These are phyloP conservation scores for Coccomyxa subellipsoidea DNA, from an alignment of 163 green algal genomes.

Conservation along the genomic window DNA sequence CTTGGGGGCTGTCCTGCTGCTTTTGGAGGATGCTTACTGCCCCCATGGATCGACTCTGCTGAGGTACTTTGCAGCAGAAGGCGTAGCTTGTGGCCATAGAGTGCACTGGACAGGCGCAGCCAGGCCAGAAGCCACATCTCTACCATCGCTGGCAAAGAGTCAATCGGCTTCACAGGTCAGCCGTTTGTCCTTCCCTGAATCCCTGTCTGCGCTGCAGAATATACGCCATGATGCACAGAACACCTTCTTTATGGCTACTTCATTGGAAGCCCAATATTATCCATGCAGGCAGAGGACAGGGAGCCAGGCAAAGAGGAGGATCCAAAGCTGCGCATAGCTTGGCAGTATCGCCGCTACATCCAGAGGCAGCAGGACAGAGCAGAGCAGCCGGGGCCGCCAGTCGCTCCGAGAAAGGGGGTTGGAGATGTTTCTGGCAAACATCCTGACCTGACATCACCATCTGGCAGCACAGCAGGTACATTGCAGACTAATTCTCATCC, in stretches of 20 bases:
- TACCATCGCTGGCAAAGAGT: not conserved
- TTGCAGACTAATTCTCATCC: too few species aligned
- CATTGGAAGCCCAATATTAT: not conserved
- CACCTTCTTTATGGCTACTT: not conserved
- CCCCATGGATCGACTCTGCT: conserved; percentile 64
- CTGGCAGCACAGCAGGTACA: not conserved
- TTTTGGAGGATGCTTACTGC: conserved; percentile 68
- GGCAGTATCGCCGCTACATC: conserved; percentile 86
- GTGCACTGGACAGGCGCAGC: conserved; percentile 11
- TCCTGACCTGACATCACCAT: not conserved
- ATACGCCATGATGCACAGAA: not conserved
- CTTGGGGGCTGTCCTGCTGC: conserved; percentile 64
- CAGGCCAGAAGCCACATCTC: not conserved
- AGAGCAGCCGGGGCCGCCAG: not conserved
- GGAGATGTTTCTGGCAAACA: not conserved
- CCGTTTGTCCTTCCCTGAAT: too few species aligned
- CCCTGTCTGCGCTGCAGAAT: not conserved
- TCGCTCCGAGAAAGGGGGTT: not conserved
- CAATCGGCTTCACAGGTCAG: not conserved
- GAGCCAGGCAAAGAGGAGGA: conserved; percentile 23
- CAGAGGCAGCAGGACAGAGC: conserved; percentile 9
- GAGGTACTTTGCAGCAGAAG: conserved; percentile 78
- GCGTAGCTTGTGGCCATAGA: conserved; percentile 56
- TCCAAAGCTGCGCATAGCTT: conserved; percentile 74
- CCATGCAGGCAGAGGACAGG: not conserved